Evolutionary conservation across 768 basidiomycete genomes (phyloP), one percentile per base, ranked within the genome.

Genomic region (Paxillus ammoniavirescens): DNA sequence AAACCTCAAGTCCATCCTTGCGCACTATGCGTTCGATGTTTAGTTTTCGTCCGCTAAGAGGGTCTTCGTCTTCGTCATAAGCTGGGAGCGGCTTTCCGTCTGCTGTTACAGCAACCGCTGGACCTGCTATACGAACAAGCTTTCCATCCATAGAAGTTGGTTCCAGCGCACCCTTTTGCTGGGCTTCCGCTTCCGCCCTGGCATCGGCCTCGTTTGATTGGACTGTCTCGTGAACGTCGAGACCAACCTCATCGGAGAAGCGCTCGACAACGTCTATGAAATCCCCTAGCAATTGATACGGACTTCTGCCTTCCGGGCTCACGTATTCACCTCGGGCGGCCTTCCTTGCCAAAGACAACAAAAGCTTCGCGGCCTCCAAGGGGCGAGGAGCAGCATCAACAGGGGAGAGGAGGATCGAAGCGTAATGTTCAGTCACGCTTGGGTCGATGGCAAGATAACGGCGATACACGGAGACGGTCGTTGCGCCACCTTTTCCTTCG

Each of bases 221-320:
- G 30, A 81, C 64, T 0, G 87, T 90, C 42, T 89, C 89, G 31
- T 91, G 83, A 13, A 89, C 82, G 55, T 89, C 88, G 66, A 98
- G 70, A 0, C 97, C 97, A 58, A 98, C 90, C 41, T 96, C 92
- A 26, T 98, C 97, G 0, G 95, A 82, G 63, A 86, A 89, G 55
- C 84, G 81, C 69, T 98, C 96, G 35, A 91, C 90, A 4, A 97
- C 83, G 35, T 96, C 91, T 42, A 98, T 81, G 79, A 90, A 98
- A 58, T 97, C 92, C 49, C 86, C 85, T 18, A 99, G 82, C 4
- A 98, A 78, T 63, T 98, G 94, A 65, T 97, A 98, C 1, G 96
- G 88, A 55, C 93, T 95, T 73, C 98, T 98, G 46, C 90, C 91
- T 67, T 98, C 94, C 0, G 91, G 86, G 54, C 91, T 93, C 13